Base-by-base conservation (phyloP, 139 green algal species). In the Mychonastes homosphaera region DNA sequence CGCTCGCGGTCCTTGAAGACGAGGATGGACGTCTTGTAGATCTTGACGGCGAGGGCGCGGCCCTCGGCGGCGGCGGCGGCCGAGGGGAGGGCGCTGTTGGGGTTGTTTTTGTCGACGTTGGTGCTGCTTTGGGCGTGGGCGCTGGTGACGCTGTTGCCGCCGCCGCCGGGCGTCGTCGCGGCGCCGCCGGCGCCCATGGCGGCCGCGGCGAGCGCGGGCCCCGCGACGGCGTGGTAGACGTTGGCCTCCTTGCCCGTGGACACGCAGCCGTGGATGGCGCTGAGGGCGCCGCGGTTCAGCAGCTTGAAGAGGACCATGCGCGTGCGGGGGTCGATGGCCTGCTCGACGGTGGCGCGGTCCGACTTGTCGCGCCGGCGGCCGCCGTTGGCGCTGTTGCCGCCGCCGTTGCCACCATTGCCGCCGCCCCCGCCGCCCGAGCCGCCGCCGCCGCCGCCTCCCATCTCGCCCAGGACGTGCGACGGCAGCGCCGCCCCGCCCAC, bases 11-110 rank as follows among this genome's bases (percentile, higher is more conserved):
- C 87, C 50, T 92, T 94, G 69, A 99, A 99, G 1, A 95, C 90
- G 16, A 99, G 78, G 53, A 99, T 96, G 28, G 86, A 93, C 0
- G 92, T 99, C 76, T 99, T 99, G 78, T 94, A 99, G 30, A 99
- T 81, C 67, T 98, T 98, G 65, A 98, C 83, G n/a, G 91, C 91
- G 51, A 97, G 45, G 53, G 95, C 87, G 13, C 5, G 2, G 4
- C 73, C 75, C 0, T 64, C 64, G 0, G 63, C 23, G 3, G 58
- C 61, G 19, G 24, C 36, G 18, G 27, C 7, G 19, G 10, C 40
- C 19, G 18, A 9, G 21, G 27, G 28, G 10, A 33, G 29, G 43
- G 13, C 7, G 6, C 41, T n/a, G 44, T 45, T 24, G 60, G 10
- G 5, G 21, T 24, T n/a, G 0, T 3, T 44, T 44, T 10, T n/a